These are phyloP conservation scores for Coprinopsis sp. DNA, from an alignment of 768 basidiomycete genomes.

Conservation along the genomic window DNA sequence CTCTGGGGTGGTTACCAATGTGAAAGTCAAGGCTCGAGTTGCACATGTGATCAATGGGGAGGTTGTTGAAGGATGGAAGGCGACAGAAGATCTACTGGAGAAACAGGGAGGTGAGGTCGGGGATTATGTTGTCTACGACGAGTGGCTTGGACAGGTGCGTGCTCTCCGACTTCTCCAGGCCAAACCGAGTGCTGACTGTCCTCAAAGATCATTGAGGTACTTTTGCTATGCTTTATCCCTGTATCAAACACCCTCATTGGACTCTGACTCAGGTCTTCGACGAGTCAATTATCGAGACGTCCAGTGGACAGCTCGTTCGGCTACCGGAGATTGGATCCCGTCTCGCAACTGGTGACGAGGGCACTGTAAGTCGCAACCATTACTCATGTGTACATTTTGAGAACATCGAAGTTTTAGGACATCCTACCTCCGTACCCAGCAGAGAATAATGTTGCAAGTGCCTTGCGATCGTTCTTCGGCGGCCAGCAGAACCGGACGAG, in stretches of 20 bases:
- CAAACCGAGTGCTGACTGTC: constrained; percentile 11
- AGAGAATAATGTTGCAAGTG: constrained; percentile 35
- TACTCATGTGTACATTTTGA: neutral
- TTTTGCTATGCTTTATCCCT: constrained; percentile 15
- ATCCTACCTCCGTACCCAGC: constrained; percentile 51
- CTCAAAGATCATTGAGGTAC: constrained; percentile 69
- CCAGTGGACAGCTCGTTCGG: constrained; percentile 59
- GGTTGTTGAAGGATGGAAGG: constrained; percentile 59
- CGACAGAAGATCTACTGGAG: constrained; percentile 50
- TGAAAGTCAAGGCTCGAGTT: constrained; percentile 59
- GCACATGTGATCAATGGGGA: constrained; percentile 70
- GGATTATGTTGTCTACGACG: constrained; percentile 75
- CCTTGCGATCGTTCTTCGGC: constrained; percentile 43
- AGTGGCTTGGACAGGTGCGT: constrained; percentile 88
- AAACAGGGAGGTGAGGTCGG: constrained; percentile 64
- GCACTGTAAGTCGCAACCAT: constrained; percentile 44
- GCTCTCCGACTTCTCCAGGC: constrained; percentile 1
- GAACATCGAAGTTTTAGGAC: constrained; percentile 38
- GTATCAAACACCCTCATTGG: neutral
- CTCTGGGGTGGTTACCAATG: constrained; percentile 69
- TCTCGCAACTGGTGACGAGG: constrained; percentile 70
- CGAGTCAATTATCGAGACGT: constrained; percentile 69
- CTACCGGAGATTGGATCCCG: constrained; percentile 76
- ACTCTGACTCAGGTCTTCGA: constrained; percentile 62
- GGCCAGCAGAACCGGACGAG: constrained; percentile 29